These are phyloP conservation scores for Fonsecaea pedrosoi DNA, from an alignment of 2,329 filamentous ascomycete species.

Conservation along the genomic window DNA sequence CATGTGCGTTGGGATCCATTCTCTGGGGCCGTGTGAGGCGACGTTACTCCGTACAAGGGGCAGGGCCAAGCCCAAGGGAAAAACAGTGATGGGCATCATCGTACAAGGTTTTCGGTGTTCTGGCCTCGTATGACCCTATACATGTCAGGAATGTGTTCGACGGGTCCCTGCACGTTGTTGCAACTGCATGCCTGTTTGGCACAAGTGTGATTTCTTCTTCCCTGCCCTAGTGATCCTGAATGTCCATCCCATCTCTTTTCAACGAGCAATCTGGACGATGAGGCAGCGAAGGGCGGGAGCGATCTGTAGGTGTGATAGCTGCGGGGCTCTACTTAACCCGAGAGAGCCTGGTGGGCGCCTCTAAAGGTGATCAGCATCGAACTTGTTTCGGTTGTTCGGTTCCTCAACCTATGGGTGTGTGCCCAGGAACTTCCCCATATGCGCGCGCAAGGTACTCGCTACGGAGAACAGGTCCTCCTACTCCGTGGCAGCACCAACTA, in stretches of 20 bases:
- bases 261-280: slow-evolving; percentile 27
- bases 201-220: neutral
- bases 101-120: neutral
- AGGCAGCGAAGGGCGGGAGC: slow-evolving; percentile 29
- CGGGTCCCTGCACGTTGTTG: slow-evolving; percentile 21
- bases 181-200: slow-evolving; percentile 5
- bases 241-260: slow-evolving; percentile 5
- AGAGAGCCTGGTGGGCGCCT: slow-evolving; percentile 11
- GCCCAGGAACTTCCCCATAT: slow-evolving; percentile 9
- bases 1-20: slow-evolving; percentile 18
- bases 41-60: slow-evolving; percentile 1
- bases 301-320: slow-evolving; percentile 27
- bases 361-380: slow-evolving; percentile 25
- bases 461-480: neutral
- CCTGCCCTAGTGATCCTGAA: neutral
- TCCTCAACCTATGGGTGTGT: slow-evolving; percentile 12
- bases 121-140: slow-evolving; percentile 9
- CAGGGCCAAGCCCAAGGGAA: neutral
- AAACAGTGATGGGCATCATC: slow-evolving; percentile 8
- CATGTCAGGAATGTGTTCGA: slow-evolving; percentile 14
- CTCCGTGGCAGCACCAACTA: neutral
- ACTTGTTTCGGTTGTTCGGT: slow-evolving; percentile 27
- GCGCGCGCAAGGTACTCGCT: neutral
- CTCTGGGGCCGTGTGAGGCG: slow-evolving; percentile 27
- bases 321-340: slow-evolving; percentile 23